Evolutionary conservation across 495 filamentous ascomycete species (phyloP).

Genomic region (Oidiodendron maius): DNA sequence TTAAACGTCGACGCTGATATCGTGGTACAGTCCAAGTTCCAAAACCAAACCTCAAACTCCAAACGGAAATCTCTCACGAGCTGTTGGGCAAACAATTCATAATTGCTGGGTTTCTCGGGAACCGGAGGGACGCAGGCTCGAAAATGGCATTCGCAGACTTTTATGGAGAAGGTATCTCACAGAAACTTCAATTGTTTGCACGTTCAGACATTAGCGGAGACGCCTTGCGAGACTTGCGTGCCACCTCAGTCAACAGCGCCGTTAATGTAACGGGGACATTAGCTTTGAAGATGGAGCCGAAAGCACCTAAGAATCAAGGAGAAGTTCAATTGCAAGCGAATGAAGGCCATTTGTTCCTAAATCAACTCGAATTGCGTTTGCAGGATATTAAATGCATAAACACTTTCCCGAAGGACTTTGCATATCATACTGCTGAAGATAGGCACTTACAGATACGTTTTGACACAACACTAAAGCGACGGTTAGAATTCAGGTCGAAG

Average conservation of each 20-base stretch:
- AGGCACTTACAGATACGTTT: slow-evolving; percentile 84
- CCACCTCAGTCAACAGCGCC: slow-evolving; percentile 15
- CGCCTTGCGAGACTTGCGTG: slow-evolving; percentile 18
- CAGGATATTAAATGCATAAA: slow-evolving; percentile 64
- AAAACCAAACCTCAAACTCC: slow-evolving; percentile 6
- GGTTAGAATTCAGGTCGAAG: slow-evolving; percentile 52
- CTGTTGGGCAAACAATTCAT: slow-evolving; percentile 5
- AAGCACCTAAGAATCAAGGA: neutral
- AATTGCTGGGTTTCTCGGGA: slow-evolving; percentile 11
- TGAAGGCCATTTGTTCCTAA: neutral
- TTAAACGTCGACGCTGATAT: neutral
- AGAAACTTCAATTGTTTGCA: neutral
- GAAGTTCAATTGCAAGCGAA: neutral
- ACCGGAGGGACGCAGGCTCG: neutral
- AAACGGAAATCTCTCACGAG: neutral
- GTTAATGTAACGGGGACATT: slow-evolving; percentile 13
- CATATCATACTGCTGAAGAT: slow-evolving; percentile 42
- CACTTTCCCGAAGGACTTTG: slow-evolving; percentile 65
- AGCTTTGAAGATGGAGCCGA: slow-evolving; percentile 6
- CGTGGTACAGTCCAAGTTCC: slow-evolving; percentile 8
- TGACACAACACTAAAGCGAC: slow-evolving; percentile 52
- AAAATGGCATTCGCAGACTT: neutral
- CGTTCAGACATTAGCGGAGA: neutral
- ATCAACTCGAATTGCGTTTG: slow-evolving; percentile 52
- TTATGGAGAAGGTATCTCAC: neutral